These are phyloP conservation scores for Cercospora janseana DNA, from an alignment of 2,329 filamentous ascomycete genomes.

Conservation along the genomic window DNA sequence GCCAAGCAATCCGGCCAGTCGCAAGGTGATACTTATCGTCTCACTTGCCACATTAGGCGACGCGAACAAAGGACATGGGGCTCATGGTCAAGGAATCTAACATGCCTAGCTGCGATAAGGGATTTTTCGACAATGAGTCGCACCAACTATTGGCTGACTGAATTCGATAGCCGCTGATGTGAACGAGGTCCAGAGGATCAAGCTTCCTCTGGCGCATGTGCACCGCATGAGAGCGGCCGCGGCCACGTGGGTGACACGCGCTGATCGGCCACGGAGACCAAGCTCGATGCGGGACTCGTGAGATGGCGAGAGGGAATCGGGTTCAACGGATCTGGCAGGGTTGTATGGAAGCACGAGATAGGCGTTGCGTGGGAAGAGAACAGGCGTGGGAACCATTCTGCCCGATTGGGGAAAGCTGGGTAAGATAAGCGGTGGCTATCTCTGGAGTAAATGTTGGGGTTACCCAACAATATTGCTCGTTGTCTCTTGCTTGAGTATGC, in stretches of 20 bases:
- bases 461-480: neutral
- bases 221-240: neutral
- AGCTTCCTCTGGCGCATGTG: neutral
- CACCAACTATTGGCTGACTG: neutral
- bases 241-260: neutral
- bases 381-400: too few relatives aligned
- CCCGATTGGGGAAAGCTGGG: neutral
- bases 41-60: neutral
- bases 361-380: neutral
- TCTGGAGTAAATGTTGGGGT: neutral
- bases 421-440: neutral
- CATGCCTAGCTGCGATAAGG: neutral
- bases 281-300: neutral
- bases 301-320: too few relatives aligned
- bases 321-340: too few relatives aligned
- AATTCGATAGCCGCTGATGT: neutral
- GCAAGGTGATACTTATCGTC: conserved; percentile 5
- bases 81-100: neutral
- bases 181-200: conserved; percentile 1
- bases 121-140: neutral
- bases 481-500: neutral
- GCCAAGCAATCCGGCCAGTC: too few relatives aligned
- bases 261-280: neutral
- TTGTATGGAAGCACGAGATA: neutral
- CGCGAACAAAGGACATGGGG: neutral